Evolutionary conservation across 2,329 filamentous ascomycete genomes (phyloP).

Genomic region (Coleophoma crateriformis): DNA sequence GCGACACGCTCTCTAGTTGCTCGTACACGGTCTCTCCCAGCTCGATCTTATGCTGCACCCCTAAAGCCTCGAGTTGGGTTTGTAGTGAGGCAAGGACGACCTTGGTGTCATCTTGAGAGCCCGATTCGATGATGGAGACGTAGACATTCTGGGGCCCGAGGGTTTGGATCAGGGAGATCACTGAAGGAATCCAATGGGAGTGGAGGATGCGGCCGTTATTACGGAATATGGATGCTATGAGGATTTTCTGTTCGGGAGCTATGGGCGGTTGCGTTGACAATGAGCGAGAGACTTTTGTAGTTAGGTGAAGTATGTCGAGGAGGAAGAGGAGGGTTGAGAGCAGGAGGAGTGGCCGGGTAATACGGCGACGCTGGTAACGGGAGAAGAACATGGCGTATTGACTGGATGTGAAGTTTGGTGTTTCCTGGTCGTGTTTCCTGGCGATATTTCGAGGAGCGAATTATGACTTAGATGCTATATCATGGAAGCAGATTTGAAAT

Average conservation of each 20-base stretch:
- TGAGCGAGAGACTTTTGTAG: too few species aligned
- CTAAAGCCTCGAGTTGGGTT: constrained; percentile 40
- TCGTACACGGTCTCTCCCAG: constrained; percentile 52
- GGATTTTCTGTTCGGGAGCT: constrained; percentile 34
- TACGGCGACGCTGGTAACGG: background rate
- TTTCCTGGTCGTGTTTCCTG: background rate
- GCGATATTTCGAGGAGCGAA: background rate
- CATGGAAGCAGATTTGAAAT: too few species aligned
- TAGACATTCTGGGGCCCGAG: constrained; percentile 60
- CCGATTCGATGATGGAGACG: constrained; percentile 62
- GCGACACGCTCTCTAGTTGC: constrained; percentile 35
- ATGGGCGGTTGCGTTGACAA: too few species aligned
- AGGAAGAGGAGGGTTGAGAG: background rate
- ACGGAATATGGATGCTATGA: constrained; percentile 65
- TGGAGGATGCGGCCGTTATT: constrained; percentile 56
- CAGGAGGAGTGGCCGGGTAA: background rate
- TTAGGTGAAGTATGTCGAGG: too few species aligned
- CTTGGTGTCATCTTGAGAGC: constrained; percentile 66
- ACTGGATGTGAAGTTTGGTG: background rate
- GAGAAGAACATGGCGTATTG: background rate
- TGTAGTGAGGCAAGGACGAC: constrained; percentile 53
- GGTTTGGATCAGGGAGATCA: constrained; percentile 48
- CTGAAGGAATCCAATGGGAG: constrained; percentile 54
- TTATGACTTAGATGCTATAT: background rate
- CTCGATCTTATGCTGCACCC: constrained; percentile 48